Evolutionary conservation across 75 land plant species (phyloP).

Genomic region (Chamaecyparis obtusa): DNA sequence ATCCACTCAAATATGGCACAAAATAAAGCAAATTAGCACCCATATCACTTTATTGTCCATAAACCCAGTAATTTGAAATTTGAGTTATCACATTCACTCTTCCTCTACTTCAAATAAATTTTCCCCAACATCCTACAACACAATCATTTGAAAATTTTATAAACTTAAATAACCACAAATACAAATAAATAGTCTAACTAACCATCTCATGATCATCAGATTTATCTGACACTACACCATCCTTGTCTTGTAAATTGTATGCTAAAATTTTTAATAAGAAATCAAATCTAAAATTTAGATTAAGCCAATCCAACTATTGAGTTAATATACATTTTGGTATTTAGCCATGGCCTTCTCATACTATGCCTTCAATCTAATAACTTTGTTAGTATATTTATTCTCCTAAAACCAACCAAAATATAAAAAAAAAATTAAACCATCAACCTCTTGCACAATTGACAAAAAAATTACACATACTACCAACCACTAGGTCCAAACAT

Average conservation of each 20-base stretch:
- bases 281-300: neutral
- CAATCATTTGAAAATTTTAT: neutral
- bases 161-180: neutral
- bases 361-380: conserved; percentile 61
- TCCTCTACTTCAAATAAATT: neutral
- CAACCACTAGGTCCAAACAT: conserved; percentile 21
- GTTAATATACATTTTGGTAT: neutral
- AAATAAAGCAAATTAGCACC: neutral
- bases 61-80: neutral
- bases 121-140: neutral
- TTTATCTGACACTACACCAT: neutral
- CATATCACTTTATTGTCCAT: neutral
- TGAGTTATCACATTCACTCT: neutral
- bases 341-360: conserved; percentile 48
- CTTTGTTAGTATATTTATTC: conserved; percentile 49
- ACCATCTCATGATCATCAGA: neutral
- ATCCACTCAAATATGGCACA: neutral
- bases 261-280: neutral
- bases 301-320: neutral
- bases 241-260: neutral
- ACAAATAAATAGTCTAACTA: neutral
- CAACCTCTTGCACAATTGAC: neutral
- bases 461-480: neutral
- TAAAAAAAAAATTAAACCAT: neutral
- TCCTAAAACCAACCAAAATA: conserved; percentile 20